These are phyloP conservation scores for Canavalia ensiformis DNA, from an alignment of 306 rosid genomes.

Conservation along the genomic window DNA sequence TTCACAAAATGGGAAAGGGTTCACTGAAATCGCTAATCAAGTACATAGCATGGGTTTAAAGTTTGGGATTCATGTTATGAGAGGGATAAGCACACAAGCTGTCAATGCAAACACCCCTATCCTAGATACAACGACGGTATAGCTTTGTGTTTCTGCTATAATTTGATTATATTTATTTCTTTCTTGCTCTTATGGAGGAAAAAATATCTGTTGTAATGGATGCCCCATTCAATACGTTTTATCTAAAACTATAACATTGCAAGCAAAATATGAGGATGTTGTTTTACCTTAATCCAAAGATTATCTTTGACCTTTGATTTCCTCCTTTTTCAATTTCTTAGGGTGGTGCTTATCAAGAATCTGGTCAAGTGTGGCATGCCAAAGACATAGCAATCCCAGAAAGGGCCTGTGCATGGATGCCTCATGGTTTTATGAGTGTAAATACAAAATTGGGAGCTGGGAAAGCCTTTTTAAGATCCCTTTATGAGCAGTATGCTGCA, in stretches of 20 bases:
- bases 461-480: conserved; percentile 89
- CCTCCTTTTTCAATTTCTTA: conserved; percentile 44
- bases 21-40: conserved; percentile 68
- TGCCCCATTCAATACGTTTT: neutral
- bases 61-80: conserved; percentile 97
- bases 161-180: conserved; percentile 29
- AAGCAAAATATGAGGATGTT: conserved; percentile 10
- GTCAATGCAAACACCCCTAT: conserved; percentile 86
- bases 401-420: conserved; percentile 92
- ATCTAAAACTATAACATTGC: neutral
- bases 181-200: neutral
- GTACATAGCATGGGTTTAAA: conserved; percentile 88
- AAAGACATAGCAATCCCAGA: conserved; percentile 78
- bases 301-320: conserved; percentile 34
- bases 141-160: conserved; percentile 32
- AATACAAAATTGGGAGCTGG: conserved; percentile 82
- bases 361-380: conserved; percentile 81
- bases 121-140: conserved; percentile 77
- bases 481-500: conserved; percentile 81
- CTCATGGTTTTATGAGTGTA: conserved; percentile 89
- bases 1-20: conserved; percentile 77
- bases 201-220: neutral
- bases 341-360: conserved; percentile 75
- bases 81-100: conserved; percentile 97
- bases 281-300: conserved; percentile 46